A percentile compares a stretch with the other conserved stretches of the same genome.
Conservation (phyloP, 305 asterid genomes). For the Fraxinus sp. region DNA sequence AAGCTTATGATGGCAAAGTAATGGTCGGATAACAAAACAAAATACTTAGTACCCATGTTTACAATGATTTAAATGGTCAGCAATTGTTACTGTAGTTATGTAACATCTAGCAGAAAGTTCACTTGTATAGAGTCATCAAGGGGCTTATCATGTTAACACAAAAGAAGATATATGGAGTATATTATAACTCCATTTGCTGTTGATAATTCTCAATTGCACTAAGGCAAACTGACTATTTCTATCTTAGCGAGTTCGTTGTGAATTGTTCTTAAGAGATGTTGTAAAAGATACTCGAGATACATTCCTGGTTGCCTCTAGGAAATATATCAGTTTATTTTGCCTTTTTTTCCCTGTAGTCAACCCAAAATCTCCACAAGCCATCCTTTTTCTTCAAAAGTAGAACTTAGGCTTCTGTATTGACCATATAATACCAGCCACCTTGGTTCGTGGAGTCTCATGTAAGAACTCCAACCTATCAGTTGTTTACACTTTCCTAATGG, state of each 20-base stretch:
- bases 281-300: neutral
- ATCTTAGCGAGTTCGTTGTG: neutral
- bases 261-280: neutral
- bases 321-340: neutral
- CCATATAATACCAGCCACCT: constrained; percentile 11
- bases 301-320: neutral
- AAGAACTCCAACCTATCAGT: constrained; percentile 11
- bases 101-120: neutral
- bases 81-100: neutral
- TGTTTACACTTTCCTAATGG: neutral
- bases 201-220: constrained; percentile 14
- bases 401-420: neutral
- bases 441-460: constrained; percentile 8
- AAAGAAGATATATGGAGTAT: neutral
- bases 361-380: neutral
- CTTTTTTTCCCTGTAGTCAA: neutral
- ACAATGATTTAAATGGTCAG: neutral
- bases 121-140: constrained; percentile 10
- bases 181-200: constrained; percentile 1
- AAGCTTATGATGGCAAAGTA: neutral
- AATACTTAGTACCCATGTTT: neutral
- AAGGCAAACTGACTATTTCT: neutral
- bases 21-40: neutral
- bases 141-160: constrained; percentile 15
- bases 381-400: neutral